phyloP scores from a whole-genome alignment of 768 basidiomycete species.

The Rhodosporidiobolus odoratus region DNA sequence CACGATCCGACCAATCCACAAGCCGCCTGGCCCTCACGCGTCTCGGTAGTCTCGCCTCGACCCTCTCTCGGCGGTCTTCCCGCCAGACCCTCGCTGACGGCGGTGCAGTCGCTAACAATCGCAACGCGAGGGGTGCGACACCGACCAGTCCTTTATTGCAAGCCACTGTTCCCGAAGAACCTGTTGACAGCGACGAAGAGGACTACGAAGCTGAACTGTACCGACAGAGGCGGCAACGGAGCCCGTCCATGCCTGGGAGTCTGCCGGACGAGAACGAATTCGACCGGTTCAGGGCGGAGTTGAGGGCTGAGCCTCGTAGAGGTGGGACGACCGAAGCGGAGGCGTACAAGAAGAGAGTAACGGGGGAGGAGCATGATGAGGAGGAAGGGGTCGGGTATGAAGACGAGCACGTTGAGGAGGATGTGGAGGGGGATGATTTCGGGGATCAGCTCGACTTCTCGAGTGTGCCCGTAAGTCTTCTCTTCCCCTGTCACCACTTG shows the following conservation, averaged over 20 bases:
- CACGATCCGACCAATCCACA: conserved; percentile 70
- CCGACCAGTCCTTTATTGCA: conserved; percentile 27
- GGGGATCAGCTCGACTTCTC: conserved; percentile 68
- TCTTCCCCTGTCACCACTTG: neutral
- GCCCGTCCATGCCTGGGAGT: conserved; percentile 57
- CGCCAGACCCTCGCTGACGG: conserved; percentile 27
- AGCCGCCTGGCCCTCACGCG: conserved; percentile 44
- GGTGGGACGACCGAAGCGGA: conserved; percentile 23
- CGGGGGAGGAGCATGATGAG: conserved; percentile 16
- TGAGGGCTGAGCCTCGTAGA: neutral
- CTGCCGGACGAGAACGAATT: conserved; percentile 60
- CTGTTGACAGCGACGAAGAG: conserved; percentile 11
- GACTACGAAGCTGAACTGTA: conserved; percentile 9
- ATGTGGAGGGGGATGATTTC: conserved; percentile 55
- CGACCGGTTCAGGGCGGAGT: conserved; percentile 26
- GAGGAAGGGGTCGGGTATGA: conserved; percentile 42
- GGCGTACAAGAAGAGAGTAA: conserved; percentile 29
- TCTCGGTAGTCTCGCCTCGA: conserved; percentile 46
- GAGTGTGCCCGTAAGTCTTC: conserved; percentile 44
- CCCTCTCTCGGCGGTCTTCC: conserved; percentile 28
- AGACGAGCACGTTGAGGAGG: conserved; percentile 50
- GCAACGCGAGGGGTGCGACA: conserved; percentile 17
- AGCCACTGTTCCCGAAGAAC: conserved; percentile 30
- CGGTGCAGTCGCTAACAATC: neutral
- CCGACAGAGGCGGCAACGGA: conserved; percentile 3